Base-by-base conservation (phyloP, 108 stramenopile species). In the Stephanodiscus triporus region DNA sequence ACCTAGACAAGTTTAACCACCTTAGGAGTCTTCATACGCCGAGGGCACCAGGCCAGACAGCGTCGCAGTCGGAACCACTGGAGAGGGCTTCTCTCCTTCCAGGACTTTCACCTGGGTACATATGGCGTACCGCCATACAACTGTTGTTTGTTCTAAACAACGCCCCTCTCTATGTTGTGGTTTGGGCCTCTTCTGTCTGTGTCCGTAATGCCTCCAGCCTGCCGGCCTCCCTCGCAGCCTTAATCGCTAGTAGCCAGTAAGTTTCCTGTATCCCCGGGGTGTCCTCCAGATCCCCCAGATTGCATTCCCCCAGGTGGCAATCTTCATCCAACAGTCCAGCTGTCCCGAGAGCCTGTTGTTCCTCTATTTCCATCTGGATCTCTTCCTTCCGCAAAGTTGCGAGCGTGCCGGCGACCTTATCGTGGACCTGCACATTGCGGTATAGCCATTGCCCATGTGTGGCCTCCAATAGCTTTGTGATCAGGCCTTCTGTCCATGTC, bases 361-460 rank as follows among this genome's bases (percentile, higher is more conserved):
- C 4, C 9, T 36, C 32, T 2, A 63, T 10, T 2, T 32, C 61
- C 34, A 40, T 1, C 22, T 40, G 16, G 17, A 63, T 2, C 17
- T 63, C 32, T 32, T 63, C 61, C 32, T 63, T 63, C 61, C 61
- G 37, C 34, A 14, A 6, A 4, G 32, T 36, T 2, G 7, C 34
- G 4, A 36, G 2, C 2, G 37, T 40, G 19, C 61, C 61, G 5
- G 61, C 10, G 6, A 36, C 6, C 1, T n/a, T 16, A 22, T 63
- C 61, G 22, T 36, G 32, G 2, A 63, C 61, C 9, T 63, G 61
- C 6, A 63, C 32, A 7, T 63, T 63, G 13, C 61, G 4, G 8
- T 63, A 63, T 2, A 63, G 34, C 61, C 61, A 63, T 63, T 40
- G 19, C 22, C n/a, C 61, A 34, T 34, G 32, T 34, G 32, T 34